Conservation (phyloP, 1,139 yeast species). For the Petasospora fabianii region DNA sequence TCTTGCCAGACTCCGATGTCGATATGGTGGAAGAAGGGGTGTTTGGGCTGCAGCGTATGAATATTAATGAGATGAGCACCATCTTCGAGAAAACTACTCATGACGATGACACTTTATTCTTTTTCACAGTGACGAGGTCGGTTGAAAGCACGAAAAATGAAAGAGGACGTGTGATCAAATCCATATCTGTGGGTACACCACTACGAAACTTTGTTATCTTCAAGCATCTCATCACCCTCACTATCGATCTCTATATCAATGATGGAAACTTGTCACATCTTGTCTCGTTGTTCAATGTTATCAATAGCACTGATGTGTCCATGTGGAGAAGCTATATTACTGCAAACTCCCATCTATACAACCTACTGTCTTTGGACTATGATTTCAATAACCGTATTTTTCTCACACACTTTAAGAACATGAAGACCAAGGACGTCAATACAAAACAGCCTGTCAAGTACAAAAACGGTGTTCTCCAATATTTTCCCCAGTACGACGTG, state of each 20-base stretch:
- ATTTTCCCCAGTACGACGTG: slow-evolving; percentile 12
- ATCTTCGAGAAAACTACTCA: slow-evolving; percentile 18
- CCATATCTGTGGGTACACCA: slow-evolving; percentile 23
- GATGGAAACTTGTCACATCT: slow-evolving; percentile 21
- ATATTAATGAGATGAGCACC: slow-evolving; percentile 20
- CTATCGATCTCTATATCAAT: slow-evolving; percentile 17
- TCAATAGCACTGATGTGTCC: slow-evolving; percentile 22
- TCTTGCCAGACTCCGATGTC: slow-evolving; percentile 20
- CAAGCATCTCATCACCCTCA: slow-evolving; percentile 22
- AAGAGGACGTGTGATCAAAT: slow-evolving; percentile 23
- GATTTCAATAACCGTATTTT: slow-evolving; percentile 20
- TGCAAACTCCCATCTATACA: slow-evolving; percentile 14
- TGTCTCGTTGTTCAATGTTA: slow-evolving; percentile 19
- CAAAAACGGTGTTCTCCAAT: slow-evolving; percentile 21
- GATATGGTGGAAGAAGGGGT: slow-evolving; percentile 15
- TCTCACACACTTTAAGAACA: slow-evolving; percentile 17
- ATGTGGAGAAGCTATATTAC: slow-evolving; percentile 18
- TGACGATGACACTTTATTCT: slow-evolving; percentile 23
- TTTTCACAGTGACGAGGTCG: slow-evolving; percentile 19
- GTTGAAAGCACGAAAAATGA: slow-evolving; percentile 7
- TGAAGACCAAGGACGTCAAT: slow-evolving; percentile 10
- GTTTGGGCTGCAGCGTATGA: slow-evolving; percentile 12
- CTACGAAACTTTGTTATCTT: slow-evolving; percentile 21
- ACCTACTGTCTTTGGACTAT: slow-evolving; percentile 18
- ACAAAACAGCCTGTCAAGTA: slow-evolving; percentile 16